phyloP scores from a whole-genome alignment of 148 eudicot species.

The Nyssa sinensis region DNA sequence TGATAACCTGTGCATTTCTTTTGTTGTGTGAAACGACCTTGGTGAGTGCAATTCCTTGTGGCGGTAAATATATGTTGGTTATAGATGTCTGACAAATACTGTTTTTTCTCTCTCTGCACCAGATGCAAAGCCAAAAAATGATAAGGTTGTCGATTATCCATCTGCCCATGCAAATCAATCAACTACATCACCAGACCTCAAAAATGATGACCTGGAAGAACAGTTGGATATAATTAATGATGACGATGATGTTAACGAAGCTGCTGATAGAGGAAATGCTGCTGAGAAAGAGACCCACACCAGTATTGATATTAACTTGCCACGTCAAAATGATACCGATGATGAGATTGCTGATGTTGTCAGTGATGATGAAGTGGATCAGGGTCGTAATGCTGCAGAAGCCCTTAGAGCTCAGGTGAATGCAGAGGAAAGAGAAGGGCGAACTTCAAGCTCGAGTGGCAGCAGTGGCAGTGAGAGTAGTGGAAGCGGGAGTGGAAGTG shows the following conservation, averaged over 20 bases:
- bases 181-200: conserved; percentile 54
- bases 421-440: conserved; percentile 11
- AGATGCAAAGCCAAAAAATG: conserved; percentile 44
- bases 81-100: neutral
- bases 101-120: conserved; percentile 17
- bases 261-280: conserved; percentile 16
- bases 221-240: conserved; percentile 72
- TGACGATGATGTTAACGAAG: conserved; percentile 33
- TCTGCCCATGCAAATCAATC: conserved; percentile 38
- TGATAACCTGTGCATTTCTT: neutral
- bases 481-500: neutral
- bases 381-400: conserved; percentile 72
- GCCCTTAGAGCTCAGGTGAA: conserved; percentile 82
- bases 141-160: conserved; percentile 38
- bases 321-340: conserved; percentile 31
- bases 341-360: conserved; percentile 80
- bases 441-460: neutral
- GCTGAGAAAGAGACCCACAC: conserved; percentile 36
- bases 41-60: neutral
- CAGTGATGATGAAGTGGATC: conserved; percentile 60
- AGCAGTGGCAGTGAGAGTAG: neutral
- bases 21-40: neutral
- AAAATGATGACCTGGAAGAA: conserved; percentile 71
- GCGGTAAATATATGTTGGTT: too few relatives aligned
- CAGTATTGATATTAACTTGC: conserved; percentile 66